Conservation (phyloP, 352 stramenopile genomes). For the Phytophthora constricta region DNA sequence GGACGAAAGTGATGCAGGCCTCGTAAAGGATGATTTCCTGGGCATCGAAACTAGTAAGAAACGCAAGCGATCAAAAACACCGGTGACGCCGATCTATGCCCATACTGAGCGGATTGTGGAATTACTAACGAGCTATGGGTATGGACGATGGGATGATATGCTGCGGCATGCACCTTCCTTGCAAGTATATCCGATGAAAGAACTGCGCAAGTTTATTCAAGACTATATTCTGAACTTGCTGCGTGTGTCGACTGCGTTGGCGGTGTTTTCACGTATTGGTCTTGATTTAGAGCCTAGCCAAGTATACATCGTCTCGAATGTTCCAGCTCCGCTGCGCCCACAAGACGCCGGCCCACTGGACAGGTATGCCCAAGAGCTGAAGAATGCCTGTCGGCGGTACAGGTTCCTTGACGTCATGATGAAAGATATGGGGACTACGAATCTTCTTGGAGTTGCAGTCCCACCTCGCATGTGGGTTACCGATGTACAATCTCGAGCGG, state of each 20-base stretch:
- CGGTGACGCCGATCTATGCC: conserved; percentile 41
- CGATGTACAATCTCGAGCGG: conserved; percentile 36
- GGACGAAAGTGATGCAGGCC: conserved; percentile 56
- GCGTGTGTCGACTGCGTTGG: conserved; percentile 46
- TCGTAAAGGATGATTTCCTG: conserved; percentile 54
- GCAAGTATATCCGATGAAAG: conserved; percentile 44
- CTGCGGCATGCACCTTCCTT: conserved; percentile 37
- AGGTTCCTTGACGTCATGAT: conserved; percentile 52
- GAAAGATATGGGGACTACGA: conserved; percentile 47
- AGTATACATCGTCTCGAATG: conserved; percentile 39
- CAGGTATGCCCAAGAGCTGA: conserved; percentile 40
- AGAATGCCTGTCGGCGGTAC: conserved; percentile 47
- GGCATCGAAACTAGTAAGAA: conserved; percentile 30
- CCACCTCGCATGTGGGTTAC: conserved; percentile 41
- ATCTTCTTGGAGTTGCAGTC: conserved; percentile 33
- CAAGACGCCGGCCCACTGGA: conserved; percentile 46
- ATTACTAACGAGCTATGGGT: conserved; percentile 71
- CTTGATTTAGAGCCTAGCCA: conserved; percentile 34
- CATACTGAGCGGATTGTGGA: conserved; percentile 56
- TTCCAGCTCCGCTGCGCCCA: conserved; percentile 8
- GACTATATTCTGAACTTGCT: conserved; percentile 61
- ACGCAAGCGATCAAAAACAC: conserved; percentile 36
- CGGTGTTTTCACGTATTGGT: conserved; percentile 34
- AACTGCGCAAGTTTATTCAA: conserved; percentile 56
- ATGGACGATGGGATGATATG: conserved; percentile 87